Percentiles rank a stretch among this genome's conserved stretches.
These are phyloP conservation scores for Verticillium albo-atrum DNA, from an alignment of 2,329 filamentous ascomycete species.

Conservation along the genomic window DNA sequence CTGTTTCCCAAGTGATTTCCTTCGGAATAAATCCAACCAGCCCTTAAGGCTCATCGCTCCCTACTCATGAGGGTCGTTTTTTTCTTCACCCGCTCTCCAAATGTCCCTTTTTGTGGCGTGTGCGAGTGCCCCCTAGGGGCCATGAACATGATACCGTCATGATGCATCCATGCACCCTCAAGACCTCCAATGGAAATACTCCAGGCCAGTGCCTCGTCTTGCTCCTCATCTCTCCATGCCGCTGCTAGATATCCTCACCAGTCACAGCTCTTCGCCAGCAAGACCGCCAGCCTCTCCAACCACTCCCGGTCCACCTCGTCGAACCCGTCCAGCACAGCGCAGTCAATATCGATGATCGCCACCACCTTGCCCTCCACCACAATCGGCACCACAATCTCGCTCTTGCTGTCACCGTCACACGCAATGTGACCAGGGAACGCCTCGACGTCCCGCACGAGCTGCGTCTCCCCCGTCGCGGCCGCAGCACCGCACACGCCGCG, in stretches of 20 bases:
- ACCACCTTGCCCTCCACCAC: conserved; percentile 49
- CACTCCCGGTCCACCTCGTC: conserved; percentile 61
- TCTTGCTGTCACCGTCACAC: conserved; percentile 70
- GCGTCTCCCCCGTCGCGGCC: conserved; percentile 55
- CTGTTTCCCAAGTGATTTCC: no score
- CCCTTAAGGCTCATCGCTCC: no score
- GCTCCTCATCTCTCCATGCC: not conserved
- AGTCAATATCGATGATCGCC: conserved; percentile 78
- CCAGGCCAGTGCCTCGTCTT: not conserved
- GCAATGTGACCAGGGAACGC: conserved; percentile 76
- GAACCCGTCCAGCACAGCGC: conserved; percentile 62
- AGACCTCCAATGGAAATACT: not conserved
- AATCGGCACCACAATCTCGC: conserved; percentile 79
- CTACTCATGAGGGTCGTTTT: no score
- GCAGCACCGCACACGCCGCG: conserved; percentile 73
- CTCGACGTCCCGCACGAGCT: conserved; percentile 67
- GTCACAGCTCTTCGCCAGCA: conserved; percentile 59
- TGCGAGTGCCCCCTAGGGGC: not conserved
- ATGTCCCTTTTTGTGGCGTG: not conserved
- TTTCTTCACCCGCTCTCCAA: not conserved
- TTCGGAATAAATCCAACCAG: no score
- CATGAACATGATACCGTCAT: not conserved
- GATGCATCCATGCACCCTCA: not conserved
- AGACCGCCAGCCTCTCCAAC: conserved; percentile 60
- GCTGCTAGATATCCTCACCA: conserved; percentile 41